Conservation (phyloP, 768 basidiomycete genomes). For the Termitomyces sp. region DNA sequence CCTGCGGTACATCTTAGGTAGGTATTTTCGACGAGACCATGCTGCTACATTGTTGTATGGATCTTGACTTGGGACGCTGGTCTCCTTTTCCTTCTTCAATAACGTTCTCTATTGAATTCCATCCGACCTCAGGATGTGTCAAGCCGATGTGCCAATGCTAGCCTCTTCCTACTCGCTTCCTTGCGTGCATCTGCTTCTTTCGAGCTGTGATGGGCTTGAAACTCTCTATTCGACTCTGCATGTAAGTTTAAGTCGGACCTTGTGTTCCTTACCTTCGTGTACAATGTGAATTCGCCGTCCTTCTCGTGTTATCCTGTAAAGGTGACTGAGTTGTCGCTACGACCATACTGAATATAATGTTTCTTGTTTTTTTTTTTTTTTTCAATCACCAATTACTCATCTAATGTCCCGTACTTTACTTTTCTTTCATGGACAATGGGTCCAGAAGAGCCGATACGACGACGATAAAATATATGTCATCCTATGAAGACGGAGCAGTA, state of each 20-base stretch:
- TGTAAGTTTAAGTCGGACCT: not conserved
- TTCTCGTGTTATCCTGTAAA: not conserved
- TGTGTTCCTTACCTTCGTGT: not conserved
- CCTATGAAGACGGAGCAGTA: slow-evolving; percentile 21
- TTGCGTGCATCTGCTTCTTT: not conserved
- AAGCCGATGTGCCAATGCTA: not conserved
- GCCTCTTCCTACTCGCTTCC: not conserved
- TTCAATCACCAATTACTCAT: not conserved
- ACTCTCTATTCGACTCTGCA: not conserved
- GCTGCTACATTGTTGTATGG: not conserved
- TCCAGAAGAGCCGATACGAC: slow-evolving; percentile 13
- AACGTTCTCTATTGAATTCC: not conserved
- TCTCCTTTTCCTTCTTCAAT: not conserved
- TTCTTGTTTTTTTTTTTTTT: not conserved
- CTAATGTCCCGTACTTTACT: not conserved
- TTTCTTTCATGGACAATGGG: slow-evolving; percentile 7
- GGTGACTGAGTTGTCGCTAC: not conserved
- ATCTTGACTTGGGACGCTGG: not conserved
- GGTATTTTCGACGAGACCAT: not conserved
- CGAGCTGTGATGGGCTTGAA: not conserved
- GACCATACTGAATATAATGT: not conserved
- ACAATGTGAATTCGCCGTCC: not conserved
- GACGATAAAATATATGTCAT: slow-evolving; percentile 17
- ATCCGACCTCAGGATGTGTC: not conserved
- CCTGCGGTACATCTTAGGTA: not conserved